A percentile compares a stretch with the other conserved stretches of the same genome.
Conservation (phyloP, 192 early-diverging fungal genomes). For the Linnemannia exigua region DNA sequence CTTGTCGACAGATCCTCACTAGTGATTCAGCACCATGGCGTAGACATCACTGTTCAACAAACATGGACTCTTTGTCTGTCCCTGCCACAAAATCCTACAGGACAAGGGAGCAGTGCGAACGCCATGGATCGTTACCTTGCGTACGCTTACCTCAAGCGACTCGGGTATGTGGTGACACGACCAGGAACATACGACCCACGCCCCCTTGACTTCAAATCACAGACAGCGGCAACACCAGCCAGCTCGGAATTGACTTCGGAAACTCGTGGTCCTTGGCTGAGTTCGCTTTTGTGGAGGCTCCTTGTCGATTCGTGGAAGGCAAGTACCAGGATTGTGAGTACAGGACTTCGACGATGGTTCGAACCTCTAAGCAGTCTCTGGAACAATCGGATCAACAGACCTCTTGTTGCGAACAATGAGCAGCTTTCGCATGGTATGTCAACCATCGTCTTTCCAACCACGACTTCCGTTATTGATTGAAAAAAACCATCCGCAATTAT, state of each 20-base stretch:
- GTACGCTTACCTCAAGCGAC: slow-evolving; percentile 67
- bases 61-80: slow-evolving; percentile 41
- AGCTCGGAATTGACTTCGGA: not conserved
- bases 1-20: slow-evolving; percentile 61
- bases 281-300: not conserved
- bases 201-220: not conserved
- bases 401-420: slow-evolving; percentile 25
- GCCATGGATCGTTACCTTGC: slow-evolving; percentile 39
- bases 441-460: not conserved
- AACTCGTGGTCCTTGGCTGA: not conserved
- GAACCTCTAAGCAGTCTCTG: not conserved
- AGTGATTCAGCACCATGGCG: slow-evolving; percentile 24
- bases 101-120: not conserved
- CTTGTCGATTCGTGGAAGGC: not conserved
- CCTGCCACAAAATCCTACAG: not conserved
- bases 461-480: not conserved
- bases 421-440: slow-evolving; percentile 24
- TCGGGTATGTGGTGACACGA: slow-evolving; percentile 64
- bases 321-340: not conserved
- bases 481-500: not conserved
- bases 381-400: not conserved
- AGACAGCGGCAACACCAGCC: not conserved
- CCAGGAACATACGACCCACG: slow-evolving; percentile 24
- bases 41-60: slow-evolving; percentile 51
- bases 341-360: slow-evolving; percentile 2